Conservation (phyloP, 1,139 yeast genomes). For the Ogataea hybrid region DNA sequence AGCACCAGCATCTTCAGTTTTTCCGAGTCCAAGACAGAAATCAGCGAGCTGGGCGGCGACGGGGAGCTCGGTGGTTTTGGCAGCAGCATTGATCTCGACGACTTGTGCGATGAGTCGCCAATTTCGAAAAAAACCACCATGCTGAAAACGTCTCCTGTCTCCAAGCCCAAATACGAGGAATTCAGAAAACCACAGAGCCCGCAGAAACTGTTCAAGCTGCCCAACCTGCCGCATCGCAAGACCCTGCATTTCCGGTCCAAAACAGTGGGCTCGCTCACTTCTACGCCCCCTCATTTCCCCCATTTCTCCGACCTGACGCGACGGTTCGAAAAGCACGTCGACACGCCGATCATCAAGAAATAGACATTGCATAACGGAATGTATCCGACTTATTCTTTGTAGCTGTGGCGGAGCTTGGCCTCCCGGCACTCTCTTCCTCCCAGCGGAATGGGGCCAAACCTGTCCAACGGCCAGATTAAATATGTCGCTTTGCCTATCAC, state of each 20-base stretch:
- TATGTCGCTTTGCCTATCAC: constrained; percentile 68
- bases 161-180: constrained; percentile 3
- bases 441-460: constrained; percentile 44
- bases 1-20: constrained; percentile 9
- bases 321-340: constrained; percentile 24
- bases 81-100: constrained; percentile 23
- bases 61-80: constrained; percentile 21
- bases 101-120: constrained; percentile 26
- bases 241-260: constrained; percentile 27
- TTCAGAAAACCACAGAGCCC: constrained; percentile 1
- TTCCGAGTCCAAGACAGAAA: neutral
- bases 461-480: constrained; percentile 64
- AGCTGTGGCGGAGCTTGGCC: constrained; percentile 11
- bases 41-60: neutral
- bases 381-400: neutral
- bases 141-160: constrained; percentile 7
- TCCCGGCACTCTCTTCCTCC: constrained; percentile 43
- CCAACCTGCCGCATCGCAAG: constrained; percentile 21
- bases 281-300: constrained; percentile 14
- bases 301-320: constrained; percentile 16
- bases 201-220: constrained; percentile 19
- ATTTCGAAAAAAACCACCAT: constrained; percentile 14
- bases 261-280: constrained; percentile 25
- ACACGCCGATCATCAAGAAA: constrained; percentile 28
- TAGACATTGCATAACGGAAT: constrained; percentile 7